Conservation (phyloP, 2,329 filamentous ascomycete genomes). For the Zalaria obscura region DNA sequence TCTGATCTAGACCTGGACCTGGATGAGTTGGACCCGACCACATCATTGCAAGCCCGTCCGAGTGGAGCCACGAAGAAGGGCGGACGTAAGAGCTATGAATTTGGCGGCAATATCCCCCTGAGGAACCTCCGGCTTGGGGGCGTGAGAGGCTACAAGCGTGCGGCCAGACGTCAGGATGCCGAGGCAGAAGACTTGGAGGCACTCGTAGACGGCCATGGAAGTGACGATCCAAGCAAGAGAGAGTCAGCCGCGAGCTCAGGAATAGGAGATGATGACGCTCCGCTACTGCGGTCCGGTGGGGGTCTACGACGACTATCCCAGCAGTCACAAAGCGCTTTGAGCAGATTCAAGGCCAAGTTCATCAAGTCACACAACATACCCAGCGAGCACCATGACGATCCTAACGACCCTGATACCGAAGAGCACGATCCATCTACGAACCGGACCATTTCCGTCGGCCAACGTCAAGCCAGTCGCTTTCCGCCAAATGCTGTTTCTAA, state of each 20-base stretch:
- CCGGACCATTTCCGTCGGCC: slow-evolving; percentile 62
- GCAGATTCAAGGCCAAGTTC: slow-evolving; percentile 5
- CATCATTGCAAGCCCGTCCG: slow-evolving; percentile 12
- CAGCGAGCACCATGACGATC: slow-evolving; percentile 7
- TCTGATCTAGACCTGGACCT: slow-evolving; percentile 67
- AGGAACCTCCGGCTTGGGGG: slow-evolving; percentile 41
- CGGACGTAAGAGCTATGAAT: slow-evolving; percentile 20
- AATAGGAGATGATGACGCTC: slow-evolving; percentile 54
- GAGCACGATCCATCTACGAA: slow-evolving; percentile 50
- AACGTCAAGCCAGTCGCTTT: slow-evolving; percentile 58
- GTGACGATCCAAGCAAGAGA: slow-evolving; percentile 38
- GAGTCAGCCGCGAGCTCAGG: slow-evolving; percentile 46
- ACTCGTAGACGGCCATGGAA: slow-evolving; percentile 40
- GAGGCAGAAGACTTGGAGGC: slow-evolving; percentile 53
- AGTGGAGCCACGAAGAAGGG: slow-evolving; percentile 19
- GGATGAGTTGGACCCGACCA: slow-evolving; percentile 59
- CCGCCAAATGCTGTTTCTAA: slow-evolving; percentile 89
- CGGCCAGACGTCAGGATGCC: slow-evolving; percentile 25
- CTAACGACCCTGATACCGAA: slow-evolving; percentile 22
- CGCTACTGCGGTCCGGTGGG: slow-evolving; percentile 38
- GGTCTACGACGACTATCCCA: not conserved
- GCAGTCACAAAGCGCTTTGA: slow-evolving; percentile 3
- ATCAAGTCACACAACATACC: slow-evolving; percentile 15
- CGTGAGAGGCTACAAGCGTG: slow-evolving; percentile 15
- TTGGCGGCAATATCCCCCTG: slow-evolving; percentile 50